Evolutionary conservation across 2,329 filamentous ascomycete species (phyloP).

Genomic region (Neonectria sp.): DNA sequence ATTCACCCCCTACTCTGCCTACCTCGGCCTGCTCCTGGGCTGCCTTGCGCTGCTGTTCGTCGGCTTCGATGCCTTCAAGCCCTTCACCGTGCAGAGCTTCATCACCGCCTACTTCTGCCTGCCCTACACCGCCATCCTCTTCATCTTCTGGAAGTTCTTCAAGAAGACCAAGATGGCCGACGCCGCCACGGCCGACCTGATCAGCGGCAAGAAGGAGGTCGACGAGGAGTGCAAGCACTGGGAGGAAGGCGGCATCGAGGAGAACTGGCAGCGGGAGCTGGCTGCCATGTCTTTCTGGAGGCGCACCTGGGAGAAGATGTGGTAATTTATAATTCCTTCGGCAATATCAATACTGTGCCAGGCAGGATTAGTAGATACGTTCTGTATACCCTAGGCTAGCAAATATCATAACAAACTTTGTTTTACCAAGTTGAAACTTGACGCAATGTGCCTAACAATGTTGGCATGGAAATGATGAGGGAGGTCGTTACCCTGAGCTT

Average conservation of each 20-base stretch:
- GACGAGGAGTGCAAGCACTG: constrained; percentile 67
- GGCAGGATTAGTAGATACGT: constrained; percentile 13
- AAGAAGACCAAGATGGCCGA: constrained; percentile 64
- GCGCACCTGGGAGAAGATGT: constrained; percentile 57
- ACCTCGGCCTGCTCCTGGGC: constrained; percentile 63
- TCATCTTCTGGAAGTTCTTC: constrained; percentile 56
- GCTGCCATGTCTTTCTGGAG: constrained; percentile 54
- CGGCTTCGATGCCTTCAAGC: constrained; percentile 69
- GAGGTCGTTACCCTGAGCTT: not conserved
- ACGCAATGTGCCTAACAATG: not conserved
- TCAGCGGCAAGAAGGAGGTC: constrained; percentile 74
- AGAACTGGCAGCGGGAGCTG: constrained; percentile 57
- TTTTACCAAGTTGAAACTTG: constrained; percentile 3
- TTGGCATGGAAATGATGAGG: not conserved
- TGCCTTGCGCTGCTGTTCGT: constrained; percentile 67
- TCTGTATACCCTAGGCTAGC: constrained; percentile 14
- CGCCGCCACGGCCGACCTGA: constrained; percentile 42
- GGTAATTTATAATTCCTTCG: constrained; percentile 46
- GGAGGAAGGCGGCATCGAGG: constrained; percentile 63
- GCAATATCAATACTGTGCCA: not conserved
- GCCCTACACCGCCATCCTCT: constrained; percentile 69
- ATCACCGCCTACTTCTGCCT: constrained; percentile 69
- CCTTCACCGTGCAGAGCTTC: constrained; percentile 64
- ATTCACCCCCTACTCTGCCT: constrained; percentile 67
- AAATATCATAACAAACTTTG: constrained; percentile 19